phyloP scores from a whole-genome alignment of 176 grass and related monocot species.

The Saccharum officinarum region DNA sequence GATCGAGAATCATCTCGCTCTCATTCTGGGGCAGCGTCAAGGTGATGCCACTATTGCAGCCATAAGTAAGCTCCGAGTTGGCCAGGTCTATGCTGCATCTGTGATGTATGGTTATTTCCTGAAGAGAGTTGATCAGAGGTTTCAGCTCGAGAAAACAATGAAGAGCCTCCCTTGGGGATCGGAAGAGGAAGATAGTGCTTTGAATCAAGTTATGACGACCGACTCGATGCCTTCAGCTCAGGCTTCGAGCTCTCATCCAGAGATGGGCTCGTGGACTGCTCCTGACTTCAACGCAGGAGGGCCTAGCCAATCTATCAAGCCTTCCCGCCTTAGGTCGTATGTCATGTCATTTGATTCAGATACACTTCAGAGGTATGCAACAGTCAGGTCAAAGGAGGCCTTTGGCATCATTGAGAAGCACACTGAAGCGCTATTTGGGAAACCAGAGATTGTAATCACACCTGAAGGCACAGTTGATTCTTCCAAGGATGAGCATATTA shows the following conservation, averaged over 20 bases:
- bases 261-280: conserved; percentile 59
- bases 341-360: conserved; percentile 95
- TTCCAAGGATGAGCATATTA: conserved; percentile 85
- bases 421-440: conserved; percentile 89
- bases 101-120: conserved; percentile 99
- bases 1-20: conserved; percentile 93
- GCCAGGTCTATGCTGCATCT: conserved; percentile 94
- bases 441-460: conserved; percentile 90
- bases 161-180: conserved; percentile 83
- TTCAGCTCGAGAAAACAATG: conserved; percentile 94
- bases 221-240: conserved; percentile 44
- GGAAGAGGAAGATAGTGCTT: conserved; percentile 45
- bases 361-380: conserved; percentile 72
- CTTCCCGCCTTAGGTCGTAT: conserved; percentile 80
- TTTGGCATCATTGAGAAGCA: conserved; percentile 98
- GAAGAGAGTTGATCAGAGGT: conserved; percentile 89
- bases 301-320: conserved; percentile 59
- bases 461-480: conserved; percentile 85
- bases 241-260: conserved; percentile 48
- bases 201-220: conserved; percentile 60
- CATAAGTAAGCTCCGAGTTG: conserved; percentile 95
- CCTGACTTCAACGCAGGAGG: conserved; percentile 39
- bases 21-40: conserved; percentile 84
- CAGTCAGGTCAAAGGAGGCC: conserved; percentile 91
- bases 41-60: conserved; percentile 62